These are phyloP conservation scores for Mucor sp. DNA, from an alignment of 371 early-diverging fungal genomes.

Conservation along the genomic window DNA sequence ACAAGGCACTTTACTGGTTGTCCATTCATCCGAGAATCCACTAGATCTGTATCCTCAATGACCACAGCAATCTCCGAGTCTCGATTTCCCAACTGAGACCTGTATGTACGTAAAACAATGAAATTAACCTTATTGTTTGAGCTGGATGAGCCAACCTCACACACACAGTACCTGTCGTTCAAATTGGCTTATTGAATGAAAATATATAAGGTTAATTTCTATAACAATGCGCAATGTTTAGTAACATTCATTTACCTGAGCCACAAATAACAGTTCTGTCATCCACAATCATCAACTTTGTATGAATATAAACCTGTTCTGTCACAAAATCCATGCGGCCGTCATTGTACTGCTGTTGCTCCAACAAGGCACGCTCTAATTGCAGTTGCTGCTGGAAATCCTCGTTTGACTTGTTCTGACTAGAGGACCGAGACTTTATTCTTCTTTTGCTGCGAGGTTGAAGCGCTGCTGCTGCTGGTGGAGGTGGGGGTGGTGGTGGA, in stretches of 20 bases:
- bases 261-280: slow-evolving; percentile 69
- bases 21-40: slow-evolving; percentile 76
- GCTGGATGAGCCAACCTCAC: neutral
- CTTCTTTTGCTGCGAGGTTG: neutral
- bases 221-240: neutral
- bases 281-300: slow-evolving; percentile 87
- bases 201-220: neutral
- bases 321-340: slow-evolving; percentile 53
- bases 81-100: slow-evolving; percentile 87
- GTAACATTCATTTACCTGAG: slow-evolving; percentile 41
- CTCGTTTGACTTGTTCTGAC: slow-evolving; percentile 11
- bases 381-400: neutral
- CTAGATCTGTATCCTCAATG: slow-evolving; percentile 72
- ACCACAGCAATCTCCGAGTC: slow-evolving; percentile 91
- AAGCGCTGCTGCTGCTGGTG: neutral
- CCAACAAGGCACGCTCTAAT: neutral
- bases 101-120: slow-evolving; percentile 25
- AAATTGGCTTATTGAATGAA: slow-evolving; percentile 35
- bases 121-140: neutral
- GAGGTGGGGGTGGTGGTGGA: neutral
- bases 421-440: neutral
- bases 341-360: slow-evolving; percentile 10
- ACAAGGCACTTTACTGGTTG: slow-evolving; percentile 42
- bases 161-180: slow-evolving; percentile 43
- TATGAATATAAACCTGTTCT: slow-evolving; percentile 86